A percentile compares a stretch with the other conserved stretches of the same genome.
Conservation (phyloP, 176 grass and related monocot species). For the Areca catechu region DNA sequence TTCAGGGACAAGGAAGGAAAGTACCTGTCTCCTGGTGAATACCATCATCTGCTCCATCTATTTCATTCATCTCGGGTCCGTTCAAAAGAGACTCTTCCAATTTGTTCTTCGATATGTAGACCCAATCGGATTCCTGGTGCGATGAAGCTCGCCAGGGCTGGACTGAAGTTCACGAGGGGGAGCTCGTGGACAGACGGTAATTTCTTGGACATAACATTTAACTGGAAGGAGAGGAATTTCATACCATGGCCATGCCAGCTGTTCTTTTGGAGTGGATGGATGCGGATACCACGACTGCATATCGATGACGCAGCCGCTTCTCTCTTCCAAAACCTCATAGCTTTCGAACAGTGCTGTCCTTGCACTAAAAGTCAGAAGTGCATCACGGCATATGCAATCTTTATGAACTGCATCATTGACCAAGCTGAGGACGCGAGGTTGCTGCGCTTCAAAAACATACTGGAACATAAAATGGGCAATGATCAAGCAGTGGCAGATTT, state of each 20-base stretch:
- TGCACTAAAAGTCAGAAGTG: rapidly evolving
- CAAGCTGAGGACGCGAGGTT: constrained; percentile 20
- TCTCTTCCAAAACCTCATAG: background rate
- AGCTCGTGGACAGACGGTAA: background rate
- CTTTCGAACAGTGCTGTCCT: constrained; percentile 35
- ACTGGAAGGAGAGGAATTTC: too few relatives aligned
- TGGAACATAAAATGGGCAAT: constrained; percentile 11
- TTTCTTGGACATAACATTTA: constrained; percentile 21
- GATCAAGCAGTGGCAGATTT: background rate
- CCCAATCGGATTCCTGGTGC: constrained; percentile 16
- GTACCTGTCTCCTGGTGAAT: too few relatives aligned
- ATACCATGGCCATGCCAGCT: too few relatives aligned
- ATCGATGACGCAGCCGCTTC: constrained; percentile 18
- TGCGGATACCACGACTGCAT: constrained; percentile 32
- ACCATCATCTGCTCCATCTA: constrained; percentile 35
- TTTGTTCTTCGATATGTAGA: too few relatives aligned
- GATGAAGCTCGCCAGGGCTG: constrained; percentile 24
- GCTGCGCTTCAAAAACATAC: background rate
- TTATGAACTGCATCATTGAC: constrained; percentile 33
- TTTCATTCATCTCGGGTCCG: background rate
- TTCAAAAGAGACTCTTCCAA: too few relatives aligned
- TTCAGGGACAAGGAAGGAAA: too few relatives aligned
- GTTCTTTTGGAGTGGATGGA: too few relatives aligned
- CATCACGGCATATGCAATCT: constrained; percentile 19
- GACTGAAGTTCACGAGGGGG: constrained; percentile 4